Conservation (phyloP, 495 filamentous ascomycete genomes). For the Xylaria intraflava region DNA sequence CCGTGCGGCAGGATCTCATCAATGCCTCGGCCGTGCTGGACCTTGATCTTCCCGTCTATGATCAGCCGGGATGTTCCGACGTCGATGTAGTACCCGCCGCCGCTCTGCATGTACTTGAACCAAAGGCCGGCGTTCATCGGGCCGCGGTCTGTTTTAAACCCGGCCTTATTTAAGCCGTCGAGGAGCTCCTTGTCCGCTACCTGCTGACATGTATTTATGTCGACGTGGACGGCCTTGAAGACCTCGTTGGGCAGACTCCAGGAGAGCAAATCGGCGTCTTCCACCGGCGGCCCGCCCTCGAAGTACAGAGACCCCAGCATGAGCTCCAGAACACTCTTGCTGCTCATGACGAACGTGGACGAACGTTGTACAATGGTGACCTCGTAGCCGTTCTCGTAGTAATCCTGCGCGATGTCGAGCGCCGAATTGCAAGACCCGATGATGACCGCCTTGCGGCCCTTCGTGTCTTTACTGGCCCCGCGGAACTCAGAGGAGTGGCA, state of each 20-base stretch:
- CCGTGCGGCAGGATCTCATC: slow-evolving; percentile 52
- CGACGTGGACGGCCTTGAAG: slow-evolving; percentile 48
- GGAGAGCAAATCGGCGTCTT: slow-evolving; percentile 56
- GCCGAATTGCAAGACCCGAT: slow-evolving; percentile 76
- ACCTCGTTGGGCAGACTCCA: slow-evolving; percentile 54
- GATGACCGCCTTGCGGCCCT: slow-evolving; percentile 63
- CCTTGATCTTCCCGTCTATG: slow-evolving; percentile 65
- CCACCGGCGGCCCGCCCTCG: slow-evolving; percentile 52
- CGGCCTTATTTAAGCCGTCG: slow-evolving; percentile 55
- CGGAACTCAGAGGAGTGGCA: slow-evolving; percentile 67
- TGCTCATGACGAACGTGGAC: slow-evolving; percentile 62
- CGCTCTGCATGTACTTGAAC: slow-evolving; percentile 69
- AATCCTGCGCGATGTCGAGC: slow-evolving; percentile 81
- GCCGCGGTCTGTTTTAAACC: slow-evolving; percentile 64
- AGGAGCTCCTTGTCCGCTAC: slow-evolving; percentile 49
- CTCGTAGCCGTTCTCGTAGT: slow-evolving; percentile 70
- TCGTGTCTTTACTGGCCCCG: slow-evolving; percentile 44
- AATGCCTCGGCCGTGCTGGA: slow-evolving; percentile 67
- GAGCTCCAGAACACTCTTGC: slow-evolving; percentile 40
- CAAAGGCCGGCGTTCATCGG: slow-evolving; percentile 59
- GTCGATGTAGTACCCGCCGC: slow-evolving; percentile 79
- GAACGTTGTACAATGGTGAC: slow-evolving; percentile 81
- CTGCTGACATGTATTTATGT: slow-evolving; percentile 42
- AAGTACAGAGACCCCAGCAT: slow-evolving; percentile 54
- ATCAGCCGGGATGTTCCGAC: slow-evolving; percentile 70